Evolutionary conservation across 495 filamentous ascomycete species (phyloP), one percentile per base, ranked within the genome.

Genomic region (Hyaloscypha variabilis): DNA sequence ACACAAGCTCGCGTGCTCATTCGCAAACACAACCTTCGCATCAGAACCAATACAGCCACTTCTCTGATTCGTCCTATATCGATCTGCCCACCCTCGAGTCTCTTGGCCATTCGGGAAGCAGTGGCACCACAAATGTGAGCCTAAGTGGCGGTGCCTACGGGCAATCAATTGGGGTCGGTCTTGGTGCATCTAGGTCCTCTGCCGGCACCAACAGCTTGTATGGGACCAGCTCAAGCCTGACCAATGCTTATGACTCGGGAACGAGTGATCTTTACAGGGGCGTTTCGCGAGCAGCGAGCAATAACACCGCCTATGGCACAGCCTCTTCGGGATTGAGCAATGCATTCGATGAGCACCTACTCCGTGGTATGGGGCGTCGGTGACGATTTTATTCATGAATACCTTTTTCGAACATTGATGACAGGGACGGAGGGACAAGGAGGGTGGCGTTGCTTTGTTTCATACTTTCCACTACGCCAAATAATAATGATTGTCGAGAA

Each of bases 1-100:
- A 63, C 50, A 51, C 69, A 13, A 55, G 61, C 23, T 59, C 70
- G 42, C 49, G 64, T 34, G n/a, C 73, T 36, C 63, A 72, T 53
- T 39, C 55, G 14, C 59, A 72, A 68, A 54, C 69, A 34, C 60
- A 84, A 81, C 30, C 83, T 89, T 13, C 79, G 90, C 29, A 75
- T 91, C 54, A 90, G 67, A 65, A 55, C 29, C 70, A 69, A n/a
- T 72, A 72, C 36, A 63, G 51, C 54, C 62, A 68, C 25, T 72
- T 70, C 34, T 60, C 67, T 2, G 71, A 72, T 25, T 63, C 67
- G 23, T 68, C 71, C 2, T 72, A 62, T 51, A 62, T 70, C 23
- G 71, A 72, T 57, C 60, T 72, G 77, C 76, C 21, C 76, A 82
- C 50, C 77, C 78, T 51, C 71, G 78, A 26, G 74, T 77, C 25